Evolutionary conservation across 805 yeast species (phyloP).

Genomic region (Peterozyma xylosa): DNA sequence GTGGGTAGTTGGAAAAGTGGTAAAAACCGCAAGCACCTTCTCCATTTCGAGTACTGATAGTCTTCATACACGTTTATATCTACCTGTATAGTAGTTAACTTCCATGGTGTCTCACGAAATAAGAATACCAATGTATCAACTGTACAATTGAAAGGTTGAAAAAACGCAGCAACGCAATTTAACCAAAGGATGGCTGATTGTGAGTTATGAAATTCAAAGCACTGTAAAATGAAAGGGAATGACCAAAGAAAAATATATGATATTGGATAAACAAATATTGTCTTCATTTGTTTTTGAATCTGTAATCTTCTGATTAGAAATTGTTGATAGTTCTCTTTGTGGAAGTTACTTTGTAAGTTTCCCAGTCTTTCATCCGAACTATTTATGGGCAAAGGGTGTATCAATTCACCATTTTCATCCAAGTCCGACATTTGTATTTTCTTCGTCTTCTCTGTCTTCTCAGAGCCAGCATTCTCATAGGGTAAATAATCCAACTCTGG

Average conservation of each 20-base stretch:
- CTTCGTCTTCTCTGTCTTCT: not conserved
- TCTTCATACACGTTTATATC: slow-evolving; percentile 16
- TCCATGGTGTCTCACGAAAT: slow-evolving; percentile 78
- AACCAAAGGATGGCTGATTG: slow-evolving; percentile 45
- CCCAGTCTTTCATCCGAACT: not conserved
- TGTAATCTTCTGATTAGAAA: slow-evolving; percentile 57
- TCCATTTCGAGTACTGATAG: slow-evolving; percentile 28
- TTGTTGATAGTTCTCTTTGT: slow-evolving; percentile 50
- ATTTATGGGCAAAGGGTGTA: not conserved
- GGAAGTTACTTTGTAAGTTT: slow-evolving; percentile 24
- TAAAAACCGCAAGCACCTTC: slow-evolving; percentile 28
- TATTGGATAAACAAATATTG: slow-evolving; percentile 77
- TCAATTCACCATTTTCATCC: slow-evolving; percentile 3
- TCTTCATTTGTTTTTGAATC: slow-evolving; percentile 71
- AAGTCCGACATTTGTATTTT: not conserved
- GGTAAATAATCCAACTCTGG: slow-evolving; percentile 5
- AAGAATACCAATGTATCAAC: slow-evolving; percentile 73
- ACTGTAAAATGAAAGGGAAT: slow-evolving; percentile 65
- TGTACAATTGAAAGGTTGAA: slow-evolving; percentile 75
- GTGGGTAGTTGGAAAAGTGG: slow-evolving; percentile 40
- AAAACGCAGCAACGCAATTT: slow-evolving; percentile 59
- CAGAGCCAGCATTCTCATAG: not conserved
- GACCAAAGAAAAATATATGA: slow-evolving; percentile 79
- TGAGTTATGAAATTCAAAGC: slow-evolving; percentile 42
- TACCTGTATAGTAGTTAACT: slow-evolving; percentile 17